Evolutionary conservation across 768 basidiomycete genomes (phyloP), one percentile per base, ranked within the genome.

Genomic region (Leccinum uliginosum): DNA sequence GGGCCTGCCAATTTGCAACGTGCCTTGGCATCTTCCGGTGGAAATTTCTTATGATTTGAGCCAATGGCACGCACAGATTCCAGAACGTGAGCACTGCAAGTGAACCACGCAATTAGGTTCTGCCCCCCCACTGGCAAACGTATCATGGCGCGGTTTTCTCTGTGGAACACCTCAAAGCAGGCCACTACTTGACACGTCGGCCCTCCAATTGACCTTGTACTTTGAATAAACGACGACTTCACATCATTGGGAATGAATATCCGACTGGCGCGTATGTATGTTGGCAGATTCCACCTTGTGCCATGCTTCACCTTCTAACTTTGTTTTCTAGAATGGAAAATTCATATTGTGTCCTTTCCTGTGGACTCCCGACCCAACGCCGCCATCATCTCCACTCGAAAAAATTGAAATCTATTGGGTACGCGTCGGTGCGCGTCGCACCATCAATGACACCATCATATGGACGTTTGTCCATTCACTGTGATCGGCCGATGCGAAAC

Each of bases 11-110:
- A 40, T 6, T 6, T 5, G n/a, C n/a, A n/a, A n/a, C 6, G 50
- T 54, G 19, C 50, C 58, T 54, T 54, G 58, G 26, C 48, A 35
- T 12, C 27, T 15, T 43, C 34, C 57, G 7, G 4, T 45, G 12
- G 59, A 55, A 60, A n/a, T 60, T 60, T 47, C 2, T 8, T 19
- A 6, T 29, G 32, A 32, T 26, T 45, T 3, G 6, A 43, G 17
- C 4, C 23, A 12, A 14, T 45, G 45, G n/a, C 17, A 30, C 14
- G 38, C 38, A 14, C 21, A 7, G 7, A 32, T 27, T 10, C 23
- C 9, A 35, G 8, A n/a, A 1, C 1, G 2, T 2, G 17, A 4
- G 19, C 23, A 32, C 47, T 3, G 29, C 23, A 30, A 53, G 6
- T 5, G 10, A 4, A 17, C 21, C 23, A n/a, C 3, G 19, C 12